These are phyloP conservation scores for Irpex lacteus DNA, from an alignment of 1,284 basidiomycete species.

Conservation along the genomic window DNA sequence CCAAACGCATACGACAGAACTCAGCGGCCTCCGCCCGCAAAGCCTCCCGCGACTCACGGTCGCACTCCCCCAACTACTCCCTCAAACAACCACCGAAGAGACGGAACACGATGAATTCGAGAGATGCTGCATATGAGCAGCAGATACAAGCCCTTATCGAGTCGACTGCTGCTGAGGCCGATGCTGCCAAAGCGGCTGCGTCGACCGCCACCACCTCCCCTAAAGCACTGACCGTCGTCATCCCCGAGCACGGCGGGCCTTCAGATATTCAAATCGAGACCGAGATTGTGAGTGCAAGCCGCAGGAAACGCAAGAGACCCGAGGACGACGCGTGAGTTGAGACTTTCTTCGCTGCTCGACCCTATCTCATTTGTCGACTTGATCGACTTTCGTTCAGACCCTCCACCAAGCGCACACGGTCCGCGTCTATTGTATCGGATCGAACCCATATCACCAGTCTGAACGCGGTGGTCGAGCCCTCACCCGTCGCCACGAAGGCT, in stretches of 20 bases:
- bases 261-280: conserved; percentile 42
- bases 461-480: conserved; percentile 43
- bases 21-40: conserved; percentile 48
- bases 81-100: conserved; percentile 73
- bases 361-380: neutral
- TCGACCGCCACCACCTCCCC: conserved; percentile 18
- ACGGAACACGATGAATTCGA: conserved; percentile 95
- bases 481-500: conserved; percentile 30
- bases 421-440: conserved; percentile 66
- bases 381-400: conserved; percentile 33
- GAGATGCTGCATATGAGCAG: conserved; percentile 93
- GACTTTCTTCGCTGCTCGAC: conserved; percentile 11
- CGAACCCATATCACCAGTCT: conserved; percentile 33
- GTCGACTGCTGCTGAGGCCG: conserved; percentile 67
- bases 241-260: conserved; percentile 16
- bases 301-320: conserved; percentile 72
- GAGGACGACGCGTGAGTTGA: conserved; percentile 66
- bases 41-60: conserved; percentile 63
- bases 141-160: conserved; percentile 72
- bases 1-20: conserved; percentile 61
- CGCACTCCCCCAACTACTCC: conserved; percentile 66
- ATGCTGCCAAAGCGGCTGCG: conserved; percentile 44
- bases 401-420: conserved; percentile 67
- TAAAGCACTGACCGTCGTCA: conserved; percentile 12
- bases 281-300: conserved; percentile 39